phyloP scores from a whole-genome alignment of 2,329 filamentous ascomycete genomes.

The Exophiala viscosa region DNA sequence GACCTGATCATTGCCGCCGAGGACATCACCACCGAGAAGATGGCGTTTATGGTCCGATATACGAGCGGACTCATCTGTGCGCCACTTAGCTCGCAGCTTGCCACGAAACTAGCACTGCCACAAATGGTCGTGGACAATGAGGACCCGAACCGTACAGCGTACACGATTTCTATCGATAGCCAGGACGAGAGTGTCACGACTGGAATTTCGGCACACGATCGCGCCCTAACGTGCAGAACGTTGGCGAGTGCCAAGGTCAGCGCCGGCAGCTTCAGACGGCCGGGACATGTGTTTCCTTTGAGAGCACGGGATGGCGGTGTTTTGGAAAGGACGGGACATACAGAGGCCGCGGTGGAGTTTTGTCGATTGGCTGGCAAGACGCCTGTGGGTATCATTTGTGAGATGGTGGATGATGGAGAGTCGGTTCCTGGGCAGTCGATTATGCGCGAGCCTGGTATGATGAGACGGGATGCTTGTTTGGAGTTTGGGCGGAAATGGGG shows the following conservation, averaged over 20 bases:
- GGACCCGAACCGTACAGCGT: constrained; percentile 87
- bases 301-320: constrained; percentile 76
- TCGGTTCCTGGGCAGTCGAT: constrained; percentile 57
- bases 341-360: constrained; percentile 88
- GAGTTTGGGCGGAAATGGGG: constrained; percentile 84
- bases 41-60: constrained; percentile 93
- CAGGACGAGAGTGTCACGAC: constrained; percentile 71
- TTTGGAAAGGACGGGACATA: constrained; percentile 75
- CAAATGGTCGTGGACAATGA: constrained; percentile 75
- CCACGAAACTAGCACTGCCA: constrained; percentile 69
- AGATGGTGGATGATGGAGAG: constrained; percentile 84
- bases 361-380: constrained; percentile 79
- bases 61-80: constrained; percentile 87
- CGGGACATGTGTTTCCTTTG: constrained; percentile 87
- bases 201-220: constrained; percentile 85
- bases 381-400: constrained; percentile 75
- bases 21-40: constrained; percentile 78
- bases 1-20: constrained; percentile 93
- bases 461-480: constrained; percentile 83
- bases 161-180: constrained; percentile 85
- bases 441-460: constrained; percentile 70
- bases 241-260: constrained; percentile 65
- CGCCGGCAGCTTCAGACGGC: constrained; percentile 66
- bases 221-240: constrained; percentile 72
- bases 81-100: constrained; percentile 68